Base-by-base conservation (phyloP, 2,329 filamentous ascomycete genomes). In the Penicillium sp. region DNA sequence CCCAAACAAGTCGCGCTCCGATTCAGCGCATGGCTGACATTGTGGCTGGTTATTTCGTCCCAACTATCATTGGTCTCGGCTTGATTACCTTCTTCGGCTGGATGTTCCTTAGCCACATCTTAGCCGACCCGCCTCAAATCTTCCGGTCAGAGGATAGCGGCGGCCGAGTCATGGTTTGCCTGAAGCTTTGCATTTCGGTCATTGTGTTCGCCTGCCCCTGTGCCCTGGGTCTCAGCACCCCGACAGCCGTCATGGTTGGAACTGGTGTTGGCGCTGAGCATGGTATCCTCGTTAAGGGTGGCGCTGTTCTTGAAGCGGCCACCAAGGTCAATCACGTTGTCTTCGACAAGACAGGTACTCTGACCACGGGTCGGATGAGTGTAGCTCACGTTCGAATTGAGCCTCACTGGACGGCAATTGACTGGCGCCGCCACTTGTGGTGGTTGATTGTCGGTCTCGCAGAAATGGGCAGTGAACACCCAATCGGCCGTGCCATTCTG, bases 171-270 rank as follows among this genome's bases (percentile, higher is more conserved):
- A 97, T 99, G 91, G 91, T 98, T 2, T 99, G 95, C 73, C 82
- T 98, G 64, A 96, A 98, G 80, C 87, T 99, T 15, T 98, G 95
- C 78, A 99, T 99, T 68, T 96, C 95, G 0, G 95, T 99, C 66
- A 96, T 99, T 71, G 95, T 98, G 20, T 97, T 99, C 75, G 95
- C 95, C 4, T 99, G 95, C 72, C 95, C 95, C 17, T 99, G 95
- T 73, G 95, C 95, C 1, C 86, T 99, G n/a, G 95, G 95, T 57
- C 84, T 99, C 17, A 93, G 92, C 25, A 98, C 95, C 1, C 95
- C 95, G 2, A 99, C 95, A 0, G 95, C 95, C 2, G 93, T 99
- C 73, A 98, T 99, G 95, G 95, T 99, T 34, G 95, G 95, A 45
- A 98, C 95, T n/a, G 95, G 95, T 60, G 88, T 97, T 35, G 95